These are phyloP conservation scores for Amanita inopinata DNA, from an alignment of 768 basidiomycete genomes.

Conservation along the genomic window DNA sequence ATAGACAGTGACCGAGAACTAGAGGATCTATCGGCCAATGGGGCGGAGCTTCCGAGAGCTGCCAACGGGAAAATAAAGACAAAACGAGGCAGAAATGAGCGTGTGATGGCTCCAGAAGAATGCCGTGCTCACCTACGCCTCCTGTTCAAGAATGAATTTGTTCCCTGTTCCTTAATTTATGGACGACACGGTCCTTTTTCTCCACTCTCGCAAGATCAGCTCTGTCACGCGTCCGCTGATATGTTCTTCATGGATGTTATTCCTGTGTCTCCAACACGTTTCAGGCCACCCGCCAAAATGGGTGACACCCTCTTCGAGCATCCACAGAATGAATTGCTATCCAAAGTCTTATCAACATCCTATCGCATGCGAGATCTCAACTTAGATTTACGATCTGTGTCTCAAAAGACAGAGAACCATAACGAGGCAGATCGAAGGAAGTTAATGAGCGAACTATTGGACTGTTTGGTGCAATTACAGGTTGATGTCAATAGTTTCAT, in stretches of 20 bases:
- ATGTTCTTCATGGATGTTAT: slow-evolving; percentile 97
- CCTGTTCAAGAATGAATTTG: slow-evolving; percentile 73
- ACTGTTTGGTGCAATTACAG: slow-evolving; percentile 82
- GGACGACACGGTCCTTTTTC: slow-evolving; percentile 88
- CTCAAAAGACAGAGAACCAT: slow-evolving; percentile 43
- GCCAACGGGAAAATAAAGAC: slow-evolving; percentile 75
- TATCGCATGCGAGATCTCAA: slow-evolving; percentile 76
- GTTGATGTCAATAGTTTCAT: slow-evolving; percentile 95
- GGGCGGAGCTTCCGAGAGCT: slow-evolving; percentile 45
- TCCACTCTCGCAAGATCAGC: slow-evolving; percentile 42
- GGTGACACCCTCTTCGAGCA: slow-evolving; percentile 93
- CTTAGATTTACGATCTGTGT: slow-evolving; percentile 47
- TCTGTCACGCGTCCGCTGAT: slow-evolving; percentile 73
- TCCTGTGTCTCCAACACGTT: slow-evolving; percentile 88
- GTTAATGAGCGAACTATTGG: slow-evolving; percentile 62
- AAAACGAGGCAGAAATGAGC: slow-evolving; percentile 74
- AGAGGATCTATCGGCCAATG: slow-evolving; percentile 17
- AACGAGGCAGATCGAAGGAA: slow-evolving; percentile 44
- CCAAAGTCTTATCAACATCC: slow-evolving; percentile 71
- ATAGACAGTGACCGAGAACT: slow-evolving; percentile 40
- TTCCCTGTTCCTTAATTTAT: slow-evolving; percentile 82
- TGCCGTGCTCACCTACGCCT: slow-evolving; percentile 88
- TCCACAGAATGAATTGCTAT: slow-evolving; percentile 86
- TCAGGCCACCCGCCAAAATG: slow-evolving; percentile 89
- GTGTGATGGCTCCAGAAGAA: slow-evolving; percentile 85